A percentile compares a stretch with the other conserved stretches of the same genome.
Evolutionary conservation across 2,329 filamentous ascomycete species (phyloP).

Genomic region (Dactylellina cionopaga): DNA sequence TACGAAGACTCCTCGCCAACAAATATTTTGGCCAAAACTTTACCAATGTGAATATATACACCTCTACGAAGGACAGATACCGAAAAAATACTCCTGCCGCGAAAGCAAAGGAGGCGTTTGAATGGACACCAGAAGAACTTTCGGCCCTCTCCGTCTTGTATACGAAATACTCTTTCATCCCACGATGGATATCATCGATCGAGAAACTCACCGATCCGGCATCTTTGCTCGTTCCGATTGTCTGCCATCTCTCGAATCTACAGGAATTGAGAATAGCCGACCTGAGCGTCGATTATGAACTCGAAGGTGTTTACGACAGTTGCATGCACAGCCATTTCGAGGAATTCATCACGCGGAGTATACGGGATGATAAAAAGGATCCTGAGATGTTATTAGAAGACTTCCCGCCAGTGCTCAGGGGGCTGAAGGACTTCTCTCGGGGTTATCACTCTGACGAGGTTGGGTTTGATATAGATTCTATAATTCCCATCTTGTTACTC

Average conservation of each 20-base stretch:
- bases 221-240: slow-evolving; percentile 25
- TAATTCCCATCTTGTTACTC: slow-evolving; percentile 19
- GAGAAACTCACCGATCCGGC: slow-evolving; percentile 13
- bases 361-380: slow-evolving; percentile 20
- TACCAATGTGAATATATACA: neutral
- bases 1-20: slow-evolving; percentile 12
- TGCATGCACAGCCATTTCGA: slow-evolving; percentile 7
- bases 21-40: slow-evolving; percentile 7
- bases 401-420: slow-evolving; percentile 9
- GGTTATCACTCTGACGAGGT: slow-evolving; percentile 7
- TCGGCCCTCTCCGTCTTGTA: neutral
- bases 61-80: no score
- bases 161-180: slow-evolving; percentile 10
- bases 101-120: neutral
- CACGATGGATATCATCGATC: slow-evolving; percentile 14
- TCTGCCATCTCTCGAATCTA: slow-evolving; percentile 5
- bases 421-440: slow-evolving; percentile 3
- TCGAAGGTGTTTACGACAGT: neutral
- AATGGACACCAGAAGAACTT: slow-evolving; percentile 24
- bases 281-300: neutral
- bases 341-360: slow-evolving; percentile 4
- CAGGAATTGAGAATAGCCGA: slow-evolving; percentile 16
- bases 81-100: neutral
- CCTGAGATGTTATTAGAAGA: neutral
- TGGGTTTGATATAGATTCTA: slow-evolving; percentile 14